Evolutionary conservation across 805 yeast genomes (phyloP).

Genomic region (Ogataea paradorogensis): DNA sequence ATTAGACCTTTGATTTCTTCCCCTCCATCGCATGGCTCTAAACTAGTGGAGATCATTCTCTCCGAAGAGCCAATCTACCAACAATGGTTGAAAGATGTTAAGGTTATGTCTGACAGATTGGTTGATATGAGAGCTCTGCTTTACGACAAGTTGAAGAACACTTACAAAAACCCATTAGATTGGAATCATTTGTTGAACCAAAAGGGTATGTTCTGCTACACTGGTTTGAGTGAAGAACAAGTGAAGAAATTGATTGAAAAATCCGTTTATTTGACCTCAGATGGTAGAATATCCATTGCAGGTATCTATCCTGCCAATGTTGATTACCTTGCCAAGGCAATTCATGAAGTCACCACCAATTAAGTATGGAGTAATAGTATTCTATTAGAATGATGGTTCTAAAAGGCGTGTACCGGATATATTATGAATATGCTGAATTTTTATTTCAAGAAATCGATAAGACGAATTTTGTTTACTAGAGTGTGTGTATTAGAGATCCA

Average conservation of each 20-base stretch:
- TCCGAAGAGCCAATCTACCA: constrained; percentile 53
- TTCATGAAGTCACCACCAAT: constrained; percentile 24
- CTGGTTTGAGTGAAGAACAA: constrained; percentile 73
- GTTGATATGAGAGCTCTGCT: constrained; percentile 65
- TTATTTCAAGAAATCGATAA: constrained; percentile 4
- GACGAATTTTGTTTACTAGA: constrained; percentile 41
- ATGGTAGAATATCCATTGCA: constrained; percentile 89
- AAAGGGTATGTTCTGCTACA: constrained; percentile 95
- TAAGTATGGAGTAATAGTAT: constrained; percentile 6
- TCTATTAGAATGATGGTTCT: neutral
- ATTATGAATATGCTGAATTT: constrained; percentile 8
- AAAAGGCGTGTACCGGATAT: neutral
- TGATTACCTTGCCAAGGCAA: constrained; percentile 59
- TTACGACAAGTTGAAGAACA: constrained; percentile 53
- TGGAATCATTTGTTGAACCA: constrained; percentile 89
- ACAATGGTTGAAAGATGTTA: constrained; percentile 82
- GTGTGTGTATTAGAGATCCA: constrained; percentile 45
- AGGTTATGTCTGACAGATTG: constrained; percentile 75
- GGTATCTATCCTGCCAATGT: constrained; percentile 83
- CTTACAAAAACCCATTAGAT: constrained; percentile 50
- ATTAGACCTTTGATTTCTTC: constrained; percentile 88
- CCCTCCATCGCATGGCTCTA: constrained; percentile 93
- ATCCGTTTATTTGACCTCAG: constrained; percentile 80
- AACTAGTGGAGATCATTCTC: constrained; percentile 77
- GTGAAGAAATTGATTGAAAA: constrained; percentile 67